Evolutionary conservation across 768 basidiomycete species (phyloP), one percentile per base, ranked within the genome.

Genomic region (Strobilomyces dryophilus): DNA sequence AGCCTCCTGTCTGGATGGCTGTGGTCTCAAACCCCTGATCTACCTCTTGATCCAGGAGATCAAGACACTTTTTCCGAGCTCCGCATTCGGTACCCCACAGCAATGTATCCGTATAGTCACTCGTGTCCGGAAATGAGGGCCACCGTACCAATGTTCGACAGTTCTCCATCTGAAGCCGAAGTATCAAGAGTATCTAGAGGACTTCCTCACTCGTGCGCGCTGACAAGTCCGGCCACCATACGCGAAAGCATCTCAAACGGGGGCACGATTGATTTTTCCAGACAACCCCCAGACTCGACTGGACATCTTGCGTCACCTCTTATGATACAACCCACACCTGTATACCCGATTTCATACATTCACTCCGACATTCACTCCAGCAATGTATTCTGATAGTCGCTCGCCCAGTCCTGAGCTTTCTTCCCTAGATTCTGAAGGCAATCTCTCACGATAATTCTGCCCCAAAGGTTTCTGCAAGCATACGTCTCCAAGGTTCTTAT

Each of bases 291-390:
- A 31, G 55, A 51, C 45, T 37, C 58, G n/a, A 44, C 48, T 17
- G 55, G 59, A 35, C 29, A 52, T 29, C 42, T 51, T 35, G 47
- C 54, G 40, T 50, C 60, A 21, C 64, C 66, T 34, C 45, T 53
- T 37, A 36, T 71, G 24, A 50, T 70, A 53, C 66, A 51, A 49
- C 69, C 68, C 9, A 70, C 54, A 20, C 63, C 68, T 8, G 20
- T 63, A 37, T 71, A 69, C 45, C 68, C 68, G 0, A 39, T 49
- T 24, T 58, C 67, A 20, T 69, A 66, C 44, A 14, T 51, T 42
- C 60, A 54, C n/a, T 12, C 41, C 26, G 29, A 52, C n/a, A 40
- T 46, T 41, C 51, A 66, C n/a, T 35, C 57, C 34, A 53, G 57
- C 37, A 15, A n/a, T 48, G 34, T 51, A 52, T 31, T 37, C 50